Conservation (phyloP, 2,329 filamentous ascomycete species). For the Nigrospora oryzae region DNA sequence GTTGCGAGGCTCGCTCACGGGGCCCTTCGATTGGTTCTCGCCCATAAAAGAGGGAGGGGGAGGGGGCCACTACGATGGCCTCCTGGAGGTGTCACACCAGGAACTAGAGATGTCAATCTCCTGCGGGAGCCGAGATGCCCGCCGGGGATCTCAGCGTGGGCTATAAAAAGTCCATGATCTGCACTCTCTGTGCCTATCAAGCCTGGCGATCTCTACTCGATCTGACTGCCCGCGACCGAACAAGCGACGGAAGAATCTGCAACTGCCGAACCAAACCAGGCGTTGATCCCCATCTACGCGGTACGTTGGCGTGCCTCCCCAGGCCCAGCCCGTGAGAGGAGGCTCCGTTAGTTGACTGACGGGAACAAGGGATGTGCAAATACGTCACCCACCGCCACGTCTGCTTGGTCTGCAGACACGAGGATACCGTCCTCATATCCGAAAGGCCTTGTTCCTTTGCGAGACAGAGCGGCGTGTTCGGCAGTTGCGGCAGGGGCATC, state of each 20-base stretch:
- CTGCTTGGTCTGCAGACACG: constrained; percentile 24
- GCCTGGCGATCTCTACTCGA: constrained; percentile 1
- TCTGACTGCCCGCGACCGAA: not conserved
- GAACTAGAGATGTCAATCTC: not conserved
- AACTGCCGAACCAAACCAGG: not conserved
- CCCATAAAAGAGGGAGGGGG: not conserved
- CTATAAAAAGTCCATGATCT: not conserved
- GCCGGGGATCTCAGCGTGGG: not conserved
- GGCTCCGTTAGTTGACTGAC: too few relatives aligned
- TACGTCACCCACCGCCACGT: constrained; percentile 28
- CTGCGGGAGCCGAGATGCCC: not conserved
- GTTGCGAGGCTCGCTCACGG: not conserved
- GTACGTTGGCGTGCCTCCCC: too few relatives aligned
- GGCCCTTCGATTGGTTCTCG: not conserved
- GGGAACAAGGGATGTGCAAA: constrained; percentile 24
- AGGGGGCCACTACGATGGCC: not conserved
- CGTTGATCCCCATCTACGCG: not conserved
- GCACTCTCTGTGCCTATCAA: not conserved
- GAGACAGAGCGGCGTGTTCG: constrained; percentile 24
- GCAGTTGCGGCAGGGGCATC: constrained; percentile 26
- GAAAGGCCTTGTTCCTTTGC: constrained; percentile 25
- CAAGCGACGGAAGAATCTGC: not conserved
- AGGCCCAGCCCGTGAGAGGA: too few relatives aligned
- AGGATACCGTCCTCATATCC: constrained; percentile 32
- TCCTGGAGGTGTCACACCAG: not conserved